phyloP scores from a whole-genome alignment of 75 land plant species.

The Ceratopteris richardii region DNA sequence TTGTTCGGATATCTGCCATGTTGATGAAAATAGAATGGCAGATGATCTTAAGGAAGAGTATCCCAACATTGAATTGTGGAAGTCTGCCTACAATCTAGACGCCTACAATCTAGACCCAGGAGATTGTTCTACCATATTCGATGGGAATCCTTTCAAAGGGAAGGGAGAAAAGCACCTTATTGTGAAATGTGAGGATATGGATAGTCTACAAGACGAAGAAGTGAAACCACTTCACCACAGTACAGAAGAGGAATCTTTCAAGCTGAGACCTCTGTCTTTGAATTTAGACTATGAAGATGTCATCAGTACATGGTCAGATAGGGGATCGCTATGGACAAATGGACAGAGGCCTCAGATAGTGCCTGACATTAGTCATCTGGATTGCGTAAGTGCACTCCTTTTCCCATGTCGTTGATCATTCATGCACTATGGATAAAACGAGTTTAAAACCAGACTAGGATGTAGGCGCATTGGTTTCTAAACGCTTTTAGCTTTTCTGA shows the following conservation, averaged over 20 bases:
- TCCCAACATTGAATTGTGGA: neutral
- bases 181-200: neutral
- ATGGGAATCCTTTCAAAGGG: slow-evolving; percentile 1
- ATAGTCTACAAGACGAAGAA: neutral
- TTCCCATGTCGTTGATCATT: no score
- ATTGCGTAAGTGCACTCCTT: neutral
- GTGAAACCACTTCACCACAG: neutral
- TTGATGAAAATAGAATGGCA: neutral
- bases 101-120: no score
- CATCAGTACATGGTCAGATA: slow-evolving; percentile 55
- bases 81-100: neutral
- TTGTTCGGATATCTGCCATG: neutral
- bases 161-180: neutral
- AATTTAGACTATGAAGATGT: slow-evolving; percentile 65
- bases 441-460: no score
- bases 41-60: neutral
- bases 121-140: neutral
- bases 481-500: no score
- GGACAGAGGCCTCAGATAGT: slow-evolving; percentile 39
- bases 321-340: slow-evolving; percentile 49
- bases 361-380: slow-evolving; percentile 15
- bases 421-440: no score
- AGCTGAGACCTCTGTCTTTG: slow-evolving; percentile 15
- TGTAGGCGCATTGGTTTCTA: no score
- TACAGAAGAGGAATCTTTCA: neutral